phyloP scores from a whole-genome alignment of 139 green algal genomes.

The Chlorella sp. region DNA sequence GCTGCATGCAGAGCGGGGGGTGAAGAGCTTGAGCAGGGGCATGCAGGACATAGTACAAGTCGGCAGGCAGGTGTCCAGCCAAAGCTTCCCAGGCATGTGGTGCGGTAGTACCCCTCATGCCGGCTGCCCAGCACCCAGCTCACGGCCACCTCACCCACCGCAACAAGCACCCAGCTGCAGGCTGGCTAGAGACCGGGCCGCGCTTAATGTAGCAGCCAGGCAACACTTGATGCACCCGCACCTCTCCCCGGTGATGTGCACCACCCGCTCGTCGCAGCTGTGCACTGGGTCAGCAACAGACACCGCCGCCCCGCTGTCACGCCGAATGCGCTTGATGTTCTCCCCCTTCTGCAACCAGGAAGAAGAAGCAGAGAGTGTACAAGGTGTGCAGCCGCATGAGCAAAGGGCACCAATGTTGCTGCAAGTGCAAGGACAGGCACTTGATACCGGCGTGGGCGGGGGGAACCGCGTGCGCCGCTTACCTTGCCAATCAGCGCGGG shows the following conservation, averaged over 20 bases:
- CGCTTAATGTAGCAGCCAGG: neutral
- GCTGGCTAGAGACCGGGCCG: no score
- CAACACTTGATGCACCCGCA: neutral
- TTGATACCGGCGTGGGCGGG: no score
- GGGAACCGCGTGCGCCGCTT: neutral
- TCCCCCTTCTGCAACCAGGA: constrained; percentile 39
- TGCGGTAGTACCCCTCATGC: no score
- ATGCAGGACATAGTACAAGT: no score
- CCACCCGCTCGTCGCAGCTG: constrained; percentile 47
- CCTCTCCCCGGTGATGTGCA: constrained; percentile 39
- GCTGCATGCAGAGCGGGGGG: neutral
- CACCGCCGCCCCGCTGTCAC: constrained; percentile 24
- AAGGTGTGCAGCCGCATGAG: neutral
- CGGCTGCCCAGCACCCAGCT: no score
- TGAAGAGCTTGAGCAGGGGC: neutral
- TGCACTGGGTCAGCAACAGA: constrained; percentile 40
- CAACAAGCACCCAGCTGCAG: neutral
- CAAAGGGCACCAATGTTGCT: neutral
- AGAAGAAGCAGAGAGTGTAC: no score
- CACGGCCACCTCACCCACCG: neutral
- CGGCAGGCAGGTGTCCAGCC: no score
- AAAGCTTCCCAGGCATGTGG: no score
- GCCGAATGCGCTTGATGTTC: constrained; percentile 35
- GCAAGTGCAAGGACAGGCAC: neutral
- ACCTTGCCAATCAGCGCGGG: constrained; percentile 49